phyloP scores from a whole-genome alignment of 768 basidiomycete genomes.

The Rhizopogon vinicolor region DNA sequence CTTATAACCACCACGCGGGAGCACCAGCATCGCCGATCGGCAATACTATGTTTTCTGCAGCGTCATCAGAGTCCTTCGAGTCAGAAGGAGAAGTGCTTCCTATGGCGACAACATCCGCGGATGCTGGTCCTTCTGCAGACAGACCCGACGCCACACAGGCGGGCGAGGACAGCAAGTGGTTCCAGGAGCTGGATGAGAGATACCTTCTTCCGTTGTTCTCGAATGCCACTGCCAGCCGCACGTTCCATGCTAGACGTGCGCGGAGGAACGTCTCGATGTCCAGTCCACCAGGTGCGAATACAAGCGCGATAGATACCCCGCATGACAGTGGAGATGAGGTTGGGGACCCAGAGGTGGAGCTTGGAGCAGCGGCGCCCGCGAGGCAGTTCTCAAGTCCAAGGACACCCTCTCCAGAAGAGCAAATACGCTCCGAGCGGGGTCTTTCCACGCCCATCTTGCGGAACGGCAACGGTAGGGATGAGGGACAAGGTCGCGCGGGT shows the following conservation, averaged over 20 bases:
- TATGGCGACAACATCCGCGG: slow-evolving; percentile 51
- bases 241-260: slow-evolving; percentile 76
- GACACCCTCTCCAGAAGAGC: slow-evolving; percentile 33
- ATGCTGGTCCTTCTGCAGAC: slow-evolving; percentile 13
- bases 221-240: slow-evolving; percentile 84
- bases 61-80: slow-evolving; percentile 74
- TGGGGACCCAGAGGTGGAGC: slow-evolving; percentile 40
- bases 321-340: slow-evolving; percentile 36
- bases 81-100: slow-evolving; percentile 79
- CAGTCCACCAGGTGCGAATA: slow-evolving; percentile 9
- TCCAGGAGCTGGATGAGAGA: slow-evolving; percentile 91
- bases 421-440: slow-evolving; percentile 59
- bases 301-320: slow-evolving; percentile 27
- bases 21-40: slow-evolving; percentile 14
- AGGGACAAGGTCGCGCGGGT: slow-evolving; percentile 6
- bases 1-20: slow-evolving; percentile 61
- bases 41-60: slow-evolving; percentile 52
- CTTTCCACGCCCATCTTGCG: slow-evolving; percentile 61
- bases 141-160: slow-evolving; percentile 15
- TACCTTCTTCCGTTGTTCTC: slow-evolving; percentile 92
- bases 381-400: slow-evolving; percentile 12
- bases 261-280: slow-evolving; percentile 39
- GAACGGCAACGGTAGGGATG: slow-evolving; percentile 33
- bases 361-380: slow-evolving; percentile 25
- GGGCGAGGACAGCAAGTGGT: slow-evolving; percentile 87